Conservation (phyloP, 169 alveolate genomes). For the Plasmodium malariae region DNA sequence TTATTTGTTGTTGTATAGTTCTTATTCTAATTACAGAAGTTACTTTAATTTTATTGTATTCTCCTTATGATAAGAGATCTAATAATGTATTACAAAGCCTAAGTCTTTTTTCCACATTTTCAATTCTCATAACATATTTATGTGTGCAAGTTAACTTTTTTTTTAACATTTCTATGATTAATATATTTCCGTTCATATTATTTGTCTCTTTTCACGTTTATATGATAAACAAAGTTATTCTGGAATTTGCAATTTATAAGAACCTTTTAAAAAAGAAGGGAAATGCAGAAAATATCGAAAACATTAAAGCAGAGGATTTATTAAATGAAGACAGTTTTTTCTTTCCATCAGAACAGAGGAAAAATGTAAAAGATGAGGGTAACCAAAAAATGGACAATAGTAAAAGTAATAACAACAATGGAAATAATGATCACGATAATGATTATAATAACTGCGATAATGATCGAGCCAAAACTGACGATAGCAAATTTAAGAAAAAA, state of each 20-base stretch:
- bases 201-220: slow-evolving; percentile 49
- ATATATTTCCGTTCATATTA: slow-evolving; percentile 36
- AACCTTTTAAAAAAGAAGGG: slow-evolving; percentile 34
- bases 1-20: slow-evolving; percentile 57
- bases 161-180: slow-evolving; percentile 20
- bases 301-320: slow-evolving; percentile 13
- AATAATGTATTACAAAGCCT: slow-evolving; percentile 49
- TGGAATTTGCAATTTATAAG: slow-evolving; percentile 60
- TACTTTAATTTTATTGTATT: slow-evolving; percentile 43
- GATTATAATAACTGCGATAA: background rate
- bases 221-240: slow-evolving; percentile 44
- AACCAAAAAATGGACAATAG: background rate
- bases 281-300: background rate
- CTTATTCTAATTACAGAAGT: slow-evolving; percentile 44
- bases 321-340: slow-evolving; percentile 31
- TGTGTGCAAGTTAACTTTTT: slow-evolving; percentile 41
- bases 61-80: slow-evolving; percentile 76
- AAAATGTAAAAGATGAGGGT: background rate
- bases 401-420: no score
- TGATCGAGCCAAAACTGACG: background rate
- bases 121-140: slow-evolving; percentile 42
- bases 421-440: background rate
- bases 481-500: background rate
- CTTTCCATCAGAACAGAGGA: background rate
- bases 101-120: slow-evolving; percentile 41